Conservation (phyloP, 2,329 filamentous ascomycete genomes). For the Claviceps capensis region DNA sequence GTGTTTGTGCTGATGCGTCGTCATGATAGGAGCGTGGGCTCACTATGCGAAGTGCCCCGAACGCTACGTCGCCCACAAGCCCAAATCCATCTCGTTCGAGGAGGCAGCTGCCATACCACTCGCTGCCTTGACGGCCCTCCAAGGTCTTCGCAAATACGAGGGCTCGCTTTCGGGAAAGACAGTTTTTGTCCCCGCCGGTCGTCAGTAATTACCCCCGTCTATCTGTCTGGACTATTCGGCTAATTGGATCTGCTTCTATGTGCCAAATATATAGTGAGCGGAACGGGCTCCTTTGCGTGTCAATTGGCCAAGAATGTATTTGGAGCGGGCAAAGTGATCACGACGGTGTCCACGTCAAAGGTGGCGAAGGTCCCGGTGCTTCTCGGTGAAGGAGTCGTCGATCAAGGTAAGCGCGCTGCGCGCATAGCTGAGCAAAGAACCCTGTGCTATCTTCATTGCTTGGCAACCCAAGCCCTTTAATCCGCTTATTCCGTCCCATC, state of each 20-base stretch:
- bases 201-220: constrained; percentile 6
- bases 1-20: not conserved
- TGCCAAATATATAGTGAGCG: constrained; percentile 8
- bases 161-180: constrained; percentile 25
- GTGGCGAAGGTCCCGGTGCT: constrained; percentile 21
- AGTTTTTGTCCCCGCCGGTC: constrained; percentile 13
- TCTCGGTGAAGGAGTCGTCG: constrained; percentile 24
- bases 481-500: not conserved
- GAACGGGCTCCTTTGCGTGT: constrained; percentile 16
- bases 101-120: constrained; percentile 30
- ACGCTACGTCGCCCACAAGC: constrained; percentile 23
- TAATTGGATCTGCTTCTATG: not conserved
- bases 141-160: constrained; percentile 21
- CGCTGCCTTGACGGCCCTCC: constrained; percentile 27
- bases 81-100: constrained; percentile 24
- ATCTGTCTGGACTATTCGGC: not conserved
- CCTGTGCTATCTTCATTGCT: not conserved
- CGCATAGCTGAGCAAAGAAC: not conserved
- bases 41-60: constrained; percentile 22
- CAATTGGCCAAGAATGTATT: constrained; percentile 32
- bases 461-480: too few relatives aligned
- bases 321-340: constrained; percentile 28
- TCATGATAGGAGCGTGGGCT: constrained; percentile 19
- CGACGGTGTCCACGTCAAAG: constrained; percentile 29
- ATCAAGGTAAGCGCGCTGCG: constrained; percentile 15